Percentiles rank a stretch among this genome's conserved stretches.
phyloP scores from a whole-genome alignment of 2,329 filamentous ascomycete species.

The Verticillium alfalfae region DNA sequence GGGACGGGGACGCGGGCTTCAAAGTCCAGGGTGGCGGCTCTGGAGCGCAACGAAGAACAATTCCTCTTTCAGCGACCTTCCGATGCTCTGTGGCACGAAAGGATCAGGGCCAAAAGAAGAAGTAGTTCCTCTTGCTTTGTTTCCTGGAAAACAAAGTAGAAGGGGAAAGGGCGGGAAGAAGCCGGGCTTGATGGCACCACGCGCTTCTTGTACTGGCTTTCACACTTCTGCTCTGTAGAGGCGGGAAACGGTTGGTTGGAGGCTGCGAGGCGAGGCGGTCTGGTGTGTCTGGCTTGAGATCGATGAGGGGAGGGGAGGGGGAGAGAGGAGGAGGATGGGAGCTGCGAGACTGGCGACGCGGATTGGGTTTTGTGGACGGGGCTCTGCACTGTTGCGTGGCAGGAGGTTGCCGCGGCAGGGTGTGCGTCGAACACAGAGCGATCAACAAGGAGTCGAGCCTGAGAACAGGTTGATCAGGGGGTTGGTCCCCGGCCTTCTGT shows the following conservation, averaged over 20 bases:
- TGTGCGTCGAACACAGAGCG: conserved; percentile 4
- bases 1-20: conserved; percentile 98
- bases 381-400: conserved; percentile 11
- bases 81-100: conserved; percentile 57
- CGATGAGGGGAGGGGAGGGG: conserved; percentile 11
- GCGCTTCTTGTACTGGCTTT: conserved; percentile 11
- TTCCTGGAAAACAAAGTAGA: conserved; percentile 50
- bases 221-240: conserved; percentile 11
- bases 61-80: conserved; percentile 58
- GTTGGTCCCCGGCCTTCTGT: not conserved
- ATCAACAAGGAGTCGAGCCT: not conserved
- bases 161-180: conserved; percentile 28
- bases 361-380: conserved; percentile 16
- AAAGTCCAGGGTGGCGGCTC: conserved; percentile 99
- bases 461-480: not conserved
- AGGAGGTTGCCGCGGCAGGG: conserved; percentile 12
- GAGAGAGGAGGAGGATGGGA: conserved; percentile 11
- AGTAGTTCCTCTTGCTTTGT: conserved; percentile 54
- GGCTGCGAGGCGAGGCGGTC: conserved; percentile 2
- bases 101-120: conserved; percentile 58
- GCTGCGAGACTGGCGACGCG: conserved; percentile 13
- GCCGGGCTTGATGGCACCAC: conserved; percentile 10
- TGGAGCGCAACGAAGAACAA: conserved; percentile 45
- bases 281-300: conserved; percentile 9
- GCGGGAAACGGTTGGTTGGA: conserved; percentile 4